phyloP scores from a whole-genome alignment of 768 basidiomycete genomes.

The Suillus brevipes region DNA sequence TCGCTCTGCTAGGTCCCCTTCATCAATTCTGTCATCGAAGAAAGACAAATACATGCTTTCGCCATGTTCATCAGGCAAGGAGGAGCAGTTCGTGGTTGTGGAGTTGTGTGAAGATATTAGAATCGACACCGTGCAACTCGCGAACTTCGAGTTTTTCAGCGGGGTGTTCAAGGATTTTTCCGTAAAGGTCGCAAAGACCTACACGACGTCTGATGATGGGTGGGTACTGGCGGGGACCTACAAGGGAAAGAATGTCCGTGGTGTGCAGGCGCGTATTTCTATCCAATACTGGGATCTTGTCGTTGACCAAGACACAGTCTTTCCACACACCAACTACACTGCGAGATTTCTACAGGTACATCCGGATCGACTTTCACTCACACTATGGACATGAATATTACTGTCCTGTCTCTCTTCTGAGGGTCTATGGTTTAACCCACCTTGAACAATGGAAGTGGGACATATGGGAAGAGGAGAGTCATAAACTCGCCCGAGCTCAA shows the following conservation, averaged over 20 bases:
- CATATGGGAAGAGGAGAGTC: conserved; percentile 73
- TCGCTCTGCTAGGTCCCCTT: conserved; percentile 75
- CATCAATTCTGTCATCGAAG: conserved; percentile 83
- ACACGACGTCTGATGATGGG: conserved; percentile 55
- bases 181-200: conserved; percentile 85
- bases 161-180: conserved; percentile 93
- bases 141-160: conserved; percentile 97
- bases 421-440: conserved; percentile 95
- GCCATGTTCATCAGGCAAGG: conserved; percentile 64
- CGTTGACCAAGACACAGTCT: conserved; percentile 42
- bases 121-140: conserved; percentile 94
- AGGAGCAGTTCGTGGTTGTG: conserved; percentile 79
- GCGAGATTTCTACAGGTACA: conserved; percentile 87
- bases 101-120: conserved; percentile 98
- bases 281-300: neutral
- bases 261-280: conserved; percentile 70
- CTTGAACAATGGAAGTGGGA: conserved; percentile 97
- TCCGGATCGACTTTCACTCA: conserved; percentile 91
- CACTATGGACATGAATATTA: conserved; percentile 96
- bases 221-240: conserved; percentile 80
- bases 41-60: conserved; percentile 97
- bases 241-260: conserved; percentile 85
- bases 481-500: conserved; percentile 32
- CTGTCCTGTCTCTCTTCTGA: conserved; percentile 89
- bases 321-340: conserved; percentile 76